Evolutionary conservation across 2,329 filamentous ascomycete species (phyloP).

Genomic region (Xylariaceae sp.): DNA sequence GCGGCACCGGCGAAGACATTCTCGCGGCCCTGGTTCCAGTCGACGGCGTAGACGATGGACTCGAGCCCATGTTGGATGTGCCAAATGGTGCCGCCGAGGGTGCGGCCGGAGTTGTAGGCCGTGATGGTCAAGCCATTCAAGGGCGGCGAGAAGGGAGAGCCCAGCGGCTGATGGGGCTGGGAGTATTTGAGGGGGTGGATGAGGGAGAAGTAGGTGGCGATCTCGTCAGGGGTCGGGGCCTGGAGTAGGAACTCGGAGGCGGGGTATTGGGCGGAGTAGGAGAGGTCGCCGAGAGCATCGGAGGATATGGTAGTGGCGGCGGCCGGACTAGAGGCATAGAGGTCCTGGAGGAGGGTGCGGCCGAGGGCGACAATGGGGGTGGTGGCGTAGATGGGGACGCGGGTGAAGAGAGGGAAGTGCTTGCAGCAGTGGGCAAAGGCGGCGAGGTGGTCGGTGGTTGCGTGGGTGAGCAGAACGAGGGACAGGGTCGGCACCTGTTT

Average conservation of each 20-base stretch:
- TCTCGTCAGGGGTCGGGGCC: constrained; percentile 80
- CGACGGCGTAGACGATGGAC: constrained; percentile 94
- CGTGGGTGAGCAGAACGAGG: constrained; percentile 89
- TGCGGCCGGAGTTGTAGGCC: constrained; percentile 94
- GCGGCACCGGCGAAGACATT: constrained; percentile 91
- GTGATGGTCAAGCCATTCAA: constrained; percentile 91
- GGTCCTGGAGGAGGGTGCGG: constrained; percentile 82
- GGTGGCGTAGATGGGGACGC: constrained; percentile 92
- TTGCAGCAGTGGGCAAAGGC: constrained; percentile 97
- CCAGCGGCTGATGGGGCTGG: constrained; percentile 85
- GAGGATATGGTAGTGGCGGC: constrained; percentile 78
- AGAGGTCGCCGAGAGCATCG: constrained; percentile 64
- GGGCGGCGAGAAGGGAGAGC: constrained; percentile 82
- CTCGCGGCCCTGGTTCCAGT: constrained; percentile 97
- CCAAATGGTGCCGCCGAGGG: constrained; percentile 96
- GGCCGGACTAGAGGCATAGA: constrained; percentile 86
- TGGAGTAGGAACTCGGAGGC: constrained; percentile 56
- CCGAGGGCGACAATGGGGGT: constrained; percentile 90
- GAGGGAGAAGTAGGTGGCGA: constrained; percentile 83
- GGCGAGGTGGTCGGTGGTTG: constrained; percentile 84
- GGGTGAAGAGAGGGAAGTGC: constrained; percentile 84
- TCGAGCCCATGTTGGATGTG: constrained; percentile 96
- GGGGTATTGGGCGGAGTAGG: constrained; percentile 49
- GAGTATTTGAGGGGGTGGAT: constrained; percentile 95
- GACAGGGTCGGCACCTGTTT: constrained; percentile 91